Percentiles rank a stretch among this genome's conserved stretches.
Conservation (phyloP, 192 early-diverging fungal species). For the Gonapodya sp. region DNA sequence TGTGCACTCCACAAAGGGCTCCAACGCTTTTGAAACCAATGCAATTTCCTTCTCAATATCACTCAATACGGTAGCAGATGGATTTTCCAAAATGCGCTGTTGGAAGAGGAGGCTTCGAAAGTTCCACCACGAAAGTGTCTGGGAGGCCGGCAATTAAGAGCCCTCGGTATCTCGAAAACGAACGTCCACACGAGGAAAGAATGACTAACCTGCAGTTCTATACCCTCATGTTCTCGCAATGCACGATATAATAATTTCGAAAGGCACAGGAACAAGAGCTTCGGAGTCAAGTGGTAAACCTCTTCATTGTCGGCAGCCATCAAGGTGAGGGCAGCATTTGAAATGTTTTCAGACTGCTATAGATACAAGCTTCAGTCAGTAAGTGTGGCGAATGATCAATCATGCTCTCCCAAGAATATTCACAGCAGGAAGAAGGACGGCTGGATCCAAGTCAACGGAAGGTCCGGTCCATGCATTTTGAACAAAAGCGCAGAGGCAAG, state of each 20-base stretch:
- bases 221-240: constrained; percentile 11
- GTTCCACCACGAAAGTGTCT: constrained; percentile 55
- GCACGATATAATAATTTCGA: constrained; percentile 38
- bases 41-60: constrained; percentile 26
- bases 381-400: constrained; percentile 5
- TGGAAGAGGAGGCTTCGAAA: constrained; percentile 62
- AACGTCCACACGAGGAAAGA: background rate
- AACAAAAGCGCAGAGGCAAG: constrained; percentile 66
- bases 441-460: constrained; percentile 43
- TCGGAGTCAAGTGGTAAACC: constrained; percentile 65
- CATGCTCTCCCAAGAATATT: too few relatives aligned
- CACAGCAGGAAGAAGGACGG: constrained; percentile 50
- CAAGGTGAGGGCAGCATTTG: constrained; percentile 31
- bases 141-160: constrained; percentile 24
- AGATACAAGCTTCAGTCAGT: constrained; percentile 9
- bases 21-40: constrained; percentile 12
- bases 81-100: constrained; percentile 64
- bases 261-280: constrained; percentile 56
- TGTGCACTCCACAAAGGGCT: constrained; percentile 3
- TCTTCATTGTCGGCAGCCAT: constrained; percentile 75
- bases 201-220: background rate
- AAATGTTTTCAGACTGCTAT: constrained; percentile 20
- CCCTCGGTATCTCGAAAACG: background rate
- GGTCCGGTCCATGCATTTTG: constrained; percentile 90
- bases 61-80: constrained; percentile 42